These are phyloP conservation scores for Nakaseomyces sp. DNA, from an alignment of 1,139 yeast genomes.

Conservation along the genomic window DNA sequence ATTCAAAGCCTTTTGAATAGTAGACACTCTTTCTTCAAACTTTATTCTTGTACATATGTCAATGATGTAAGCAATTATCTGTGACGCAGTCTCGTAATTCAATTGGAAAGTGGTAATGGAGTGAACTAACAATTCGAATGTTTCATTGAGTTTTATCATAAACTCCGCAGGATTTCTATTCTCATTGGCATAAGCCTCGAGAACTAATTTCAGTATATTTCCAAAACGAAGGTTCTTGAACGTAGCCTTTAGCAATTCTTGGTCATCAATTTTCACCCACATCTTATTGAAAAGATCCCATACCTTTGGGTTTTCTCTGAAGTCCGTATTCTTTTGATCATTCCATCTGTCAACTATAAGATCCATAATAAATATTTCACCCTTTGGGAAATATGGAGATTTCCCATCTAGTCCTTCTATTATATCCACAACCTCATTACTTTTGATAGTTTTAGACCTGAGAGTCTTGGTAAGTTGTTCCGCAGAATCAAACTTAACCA, in stretches of 20 bases:
- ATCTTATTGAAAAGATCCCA: constrained; percentile 43
- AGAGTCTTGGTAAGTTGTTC: constrained; percentile 57
- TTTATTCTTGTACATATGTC: neutral
- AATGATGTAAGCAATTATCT: neutral
- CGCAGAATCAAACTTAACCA: constrained; percentile 22
- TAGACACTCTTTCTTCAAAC: neutral
- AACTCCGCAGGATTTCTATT: constrained; percentile 11
- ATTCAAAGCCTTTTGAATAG: constrained; percentile 17
- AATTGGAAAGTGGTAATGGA: neutral
- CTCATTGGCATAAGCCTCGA: constrained; percentile 13
- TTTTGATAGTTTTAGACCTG: constrained; percentile 44
- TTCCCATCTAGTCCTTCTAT: constrained; percentile 37
- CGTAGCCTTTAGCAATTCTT: constrained; percentile 25
- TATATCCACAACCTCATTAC: constrained; percentile 36
- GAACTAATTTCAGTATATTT: constrained; percentile 21
- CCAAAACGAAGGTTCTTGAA: constrained; percentile 35
- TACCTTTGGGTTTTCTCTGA: constrained; percentile 36
- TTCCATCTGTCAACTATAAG: constrained; percentile 58
- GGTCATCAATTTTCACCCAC: constrained; percentile 33
- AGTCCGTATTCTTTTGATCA: constrained; percentile 37
- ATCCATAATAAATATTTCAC: constrained; percentile 51
- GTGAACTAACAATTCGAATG: neutral
- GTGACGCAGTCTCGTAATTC: neutral
- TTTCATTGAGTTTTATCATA: constrained; percentile 14
- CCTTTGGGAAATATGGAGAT: constrained; percentile 52